A percentile compares a stretch with the other conserved stretches of the same genome.
These are phyloP conservation scores for Toxoplasma gondii DNA, from an alignment of 169 alveolate species.

Conservation along the genomic window DNA sequence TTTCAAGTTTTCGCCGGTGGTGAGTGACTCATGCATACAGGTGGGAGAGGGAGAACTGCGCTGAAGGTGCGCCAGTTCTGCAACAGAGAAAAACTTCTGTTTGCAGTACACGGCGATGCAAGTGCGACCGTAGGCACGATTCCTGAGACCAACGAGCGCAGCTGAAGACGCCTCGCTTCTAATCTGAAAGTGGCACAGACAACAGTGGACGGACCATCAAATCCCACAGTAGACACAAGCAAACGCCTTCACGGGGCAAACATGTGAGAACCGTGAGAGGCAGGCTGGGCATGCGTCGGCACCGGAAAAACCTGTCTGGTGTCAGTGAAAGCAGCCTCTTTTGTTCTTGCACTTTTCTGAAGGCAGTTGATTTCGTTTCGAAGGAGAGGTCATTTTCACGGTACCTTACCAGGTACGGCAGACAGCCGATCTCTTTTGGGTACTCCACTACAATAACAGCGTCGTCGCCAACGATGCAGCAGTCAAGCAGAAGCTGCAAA, in stretches of 20 bases:
- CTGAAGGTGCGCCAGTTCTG: not conserved
- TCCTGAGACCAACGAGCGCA: slow-evolving; percentile 49
- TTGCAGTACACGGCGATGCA: slow-evolving; percentile 45
- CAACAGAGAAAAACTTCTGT: slow-evolving; percentile 4
- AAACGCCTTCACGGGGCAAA: too few relatives aligned
- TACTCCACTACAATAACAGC: slow-evolving; percentile 44
- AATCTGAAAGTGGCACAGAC: not conserved
- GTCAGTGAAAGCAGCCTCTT: not conserved
- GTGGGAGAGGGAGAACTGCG: not conserved
- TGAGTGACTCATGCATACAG: too few relatives aligned
- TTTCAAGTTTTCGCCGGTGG: too few relatives aligned
- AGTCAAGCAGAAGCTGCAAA: slow-evolving; percentile 42
- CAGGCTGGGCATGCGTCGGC: too few relatives aligned
- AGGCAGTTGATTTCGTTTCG: not conserved
- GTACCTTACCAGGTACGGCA: slow-evolving; percentile 35
- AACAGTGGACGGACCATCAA: not conserved
- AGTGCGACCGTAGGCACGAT: slow-evolving; percentile 61
- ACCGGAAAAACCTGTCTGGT: not conserved
- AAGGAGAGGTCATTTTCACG: too few relatives aligned
- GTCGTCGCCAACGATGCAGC: slow-evolving; percentile 31
- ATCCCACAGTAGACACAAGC: too few relatives aligned
- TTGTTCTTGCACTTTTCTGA: not conserved
- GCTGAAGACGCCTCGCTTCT: slow-evolving; percentile 35
- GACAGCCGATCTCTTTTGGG: slow-evolving; percentile 51
- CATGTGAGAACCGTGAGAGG: too few relatives aligned